Evolutionary conservation across 805 yeast species (phyloP).

Genomic region (Sugiyamaella americana): DNA sequence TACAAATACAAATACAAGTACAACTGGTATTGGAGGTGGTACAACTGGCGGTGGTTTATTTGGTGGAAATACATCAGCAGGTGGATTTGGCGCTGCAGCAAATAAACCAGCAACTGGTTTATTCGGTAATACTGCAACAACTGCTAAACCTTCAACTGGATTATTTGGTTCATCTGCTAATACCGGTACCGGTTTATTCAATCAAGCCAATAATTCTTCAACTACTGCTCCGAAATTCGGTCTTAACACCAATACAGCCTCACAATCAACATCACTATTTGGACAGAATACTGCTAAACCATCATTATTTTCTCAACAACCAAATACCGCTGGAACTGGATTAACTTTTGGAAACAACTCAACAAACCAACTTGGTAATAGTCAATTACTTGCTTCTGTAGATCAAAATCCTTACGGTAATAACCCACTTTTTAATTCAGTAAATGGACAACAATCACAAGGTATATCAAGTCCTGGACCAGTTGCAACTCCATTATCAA

Average conservation of each 20-base stretch:
- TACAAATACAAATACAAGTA: constrained; percentile 19
- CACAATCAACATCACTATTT: constrained; percentile 11
- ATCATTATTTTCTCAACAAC: neutral
- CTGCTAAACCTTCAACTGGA: constrained; percentile 7
- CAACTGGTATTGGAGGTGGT: constrained; percentile 24
- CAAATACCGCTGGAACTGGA: neutral
- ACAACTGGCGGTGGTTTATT: constrained; percentile 13
- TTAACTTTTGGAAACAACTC: neutral
- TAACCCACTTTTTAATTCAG: constrained; percentile 52
- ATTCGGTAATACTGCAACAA: constrained; percentile 9
- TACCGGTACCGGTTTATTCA: constrained; percentile 10
- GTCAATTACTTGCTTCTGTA: constrained; percentile 31
- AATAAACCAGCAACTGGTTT: constrained; percentile 10
- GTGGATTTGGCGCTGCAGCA: neutral
- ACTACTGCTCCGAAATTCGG: constrained; percentile 30
- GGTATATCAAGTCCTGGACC: constrained; percentile 36
- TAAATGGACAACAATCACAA: constrained; percentile 34
- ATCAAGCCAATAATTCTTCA: constrained; percentile 2
- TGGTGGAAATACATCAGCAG: constrained; percentile 10
- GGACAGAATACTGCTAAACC: constrained; percentile 13
- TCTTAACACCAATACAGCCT: constrained; percentile 2
- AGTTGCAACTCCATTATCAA: constrained; percentile 43
- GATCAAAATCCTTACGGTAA: constrained; percentile 72
- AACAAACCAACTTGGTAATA: neutral
- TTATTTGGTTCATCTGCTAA: constrained; percentile 3